Evolutionary conservation across 495 filamentous ascomycete genomes (phyloP), one percentile per base, ranked within the genome.

Genomic region (Sordaria brevicollis): DNA sequence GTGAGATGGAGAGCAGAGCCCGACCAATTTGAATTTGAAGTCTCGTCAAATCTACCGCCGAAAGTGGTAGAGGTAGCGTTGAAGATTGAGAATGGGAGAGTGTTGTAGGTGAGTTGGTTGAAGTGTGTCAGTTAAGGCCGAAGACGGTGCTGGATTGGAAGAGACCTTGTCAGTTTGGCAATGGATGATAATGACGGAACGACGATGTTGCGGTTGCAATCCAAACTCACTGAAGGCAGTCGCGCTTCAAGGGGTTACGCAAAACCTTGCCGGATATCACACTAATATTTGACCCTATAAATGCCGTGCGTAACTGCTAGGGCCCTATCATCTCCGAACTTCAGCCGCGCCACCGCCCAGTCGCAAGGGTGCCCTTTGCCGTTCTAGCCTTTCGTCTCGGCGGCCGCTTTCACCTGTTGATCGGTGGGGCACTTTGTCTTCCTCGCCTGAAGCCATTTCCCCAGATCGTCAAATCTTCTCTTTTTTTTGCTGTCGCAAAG

Each of bases 1-100:
- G 21, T 62, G 25, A 62, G 25, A 62, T 11, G 65, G 72, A 72
- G 72, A 73, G 70, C 70, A 74, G 74, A 73, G 68, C 68, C 74
- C 74, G 67, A 77, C 74, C 72, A 70, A 70, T 73, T 71, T 43
- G 62, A 38, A 19, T 65, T 71, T 36, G 65, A 17, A 66, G 54
- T 36, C 39, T 66, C 17, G 33, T 68, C 31, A 67, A 11, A 15
- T 38, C 34, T 66, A 66, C 43, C 21, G 21, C 13, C 49, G 49
- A 31, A 17, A 57, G 49, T 62, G 49, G 49, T 62, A 57, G 49
- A 29, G 49, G 49, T 62, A 62, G 49, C 49, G 49, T 62, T 62
- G 49, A 15, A 7, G 49, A 57, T 57, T 21, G 49, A 54, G 43
- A n/a, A 21, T 54, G 43, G 9, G 43, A 25, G 25, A 13, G 25